phyloP scores from a whole-genome alignment of 345 rosid genomes.

The Salix dunnii region DNA sequence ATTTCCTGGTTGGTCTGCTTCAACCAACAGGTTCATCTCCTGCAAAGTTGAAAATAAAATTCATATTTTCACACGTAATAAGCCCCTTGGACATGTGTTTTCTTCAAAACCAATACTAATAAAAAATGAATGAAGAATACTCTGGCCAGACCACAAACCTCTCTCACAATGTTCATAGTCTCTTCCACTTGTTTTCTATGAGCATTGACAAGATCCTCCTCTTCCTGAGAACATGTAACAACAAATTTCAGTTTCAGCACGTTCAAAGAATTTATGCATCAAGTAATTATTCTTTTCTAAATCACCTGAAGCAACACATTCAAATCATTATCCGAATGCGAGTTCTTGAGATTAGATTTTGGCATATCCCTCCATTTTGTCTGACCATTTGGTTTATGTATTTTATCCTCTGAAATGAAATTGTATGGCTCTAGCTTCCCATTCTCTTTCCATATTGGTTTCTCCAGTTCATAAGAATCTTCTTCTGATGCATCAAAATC shows the following conservation, averaged over 20 bases:
- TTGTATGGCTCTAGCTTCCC: conserved; percentile 54
- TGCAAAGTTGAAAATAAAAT: conserved; percentile 18
- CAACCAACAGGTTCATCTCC: conserved; percentile 94
- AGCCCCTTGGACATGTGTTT: background rate
- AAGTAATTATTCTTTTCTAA: background rate
- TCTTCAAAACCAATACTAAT: background rate
- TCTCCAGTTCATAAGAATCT: conserved; percentile 64
- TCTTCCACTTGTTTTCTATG: conserved; percentile 93
- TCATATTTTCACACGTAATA: background rate
- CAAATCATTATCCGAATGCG: conserved; percentile 69
- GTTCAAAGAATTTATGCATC: background rate
- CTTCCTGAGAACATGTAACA: conserved; percentile 57
- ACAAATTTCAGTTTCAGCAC: conserved; percentile 10
- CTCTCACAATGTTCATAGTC: conserved; percentile 91
- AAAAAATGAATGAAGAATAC: background rate
- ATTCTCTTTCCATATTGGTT: conserved; percentile 62
- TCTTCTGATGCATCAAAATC: conserved; percentile 78
- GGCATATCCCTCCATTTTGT: conserved; percentile 51
- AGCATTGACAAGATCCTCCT: conserved; percentile 93
- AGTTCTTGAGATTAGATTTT: conserved; percentile 48
- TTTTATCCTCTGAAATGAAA: conserved; percentile 48
- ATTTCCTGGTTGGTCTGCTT: conserved; percentile 96
- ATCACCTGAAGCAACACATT: conserved; percentile 74
- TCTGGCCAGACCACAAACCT: conserved; percentile 41
- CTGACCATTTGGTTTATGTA: conserved; percentile 48